phyloP scores from a whole-genome alignment of 1,284 basidiomycete species.

The Trichosporon sp. region DNA sequence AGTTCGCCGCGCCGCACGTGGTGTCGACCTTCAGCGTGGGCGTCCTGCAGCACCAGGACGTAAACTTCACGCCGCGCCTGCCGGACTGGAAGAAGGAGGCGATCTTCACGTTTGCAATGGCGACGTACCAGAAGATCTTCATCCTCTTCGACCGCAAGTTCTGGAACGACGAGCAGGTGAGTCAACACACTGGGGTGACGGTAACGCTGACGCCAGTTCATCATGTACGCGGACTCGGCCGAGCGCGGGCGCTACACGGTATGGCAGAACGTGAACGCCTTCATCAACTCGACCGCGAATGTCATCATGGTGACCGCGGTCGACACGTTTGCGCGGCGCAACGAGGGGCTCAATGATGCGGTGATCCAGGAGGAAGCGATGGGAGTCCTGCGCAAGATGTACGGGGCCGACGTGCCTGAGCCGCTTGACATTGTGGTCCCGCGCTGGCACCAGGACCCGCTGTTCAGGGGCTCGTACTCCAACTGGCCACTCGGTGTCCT shows the following conservation, averaged over 20 bases:
- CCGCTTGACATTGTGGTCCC: slow-evolving; percentile 59
- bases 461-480: slow-evolving; percentile 63
- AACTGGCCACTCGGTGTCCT: slow-evolving; percentile 57
- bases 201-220: slow-evolving; percentile 52
- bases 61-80: slow-evolving; percentile 57
- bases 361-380: slow-evolving; percentile 58
- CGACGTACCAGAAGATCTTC: slow-evolving; percentile 67
- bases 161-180: slow-evolving; percentile 65
- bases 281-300: slow-evolving; percentile 54
- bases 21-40: slow-evolving; percentile 61
- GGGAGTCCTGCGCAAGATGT: slow-evolving; percentile 58
- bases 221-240: slow-evolving; percentile 58
- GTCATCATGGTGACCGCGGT: slow-evolving; percentile 64
- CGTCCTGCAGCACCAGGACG: slow-evolving; percentile 59
- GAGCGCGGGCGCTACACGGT: slow-evolving; percentile 63
- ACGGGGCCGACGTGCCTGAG: slow-evolving; percentile 54
- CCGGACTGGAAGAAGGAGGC: slow-evolving; percentile 65
- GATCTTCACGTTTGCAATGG: slow-evolving; percentile 63
- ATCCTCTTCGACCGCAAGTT: slow-evolving; percentile 62
- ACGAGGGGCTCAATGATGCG: slow-evolving; percentile 56
- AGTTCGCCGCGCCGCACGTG: slow-evolving; percentile 56
- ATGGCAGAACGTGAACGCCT: slow-evolving; percentile 67
- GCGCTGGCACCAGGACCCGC: slow-evolving; percentile 57
- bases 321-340: slow-evolving; percentile 53
- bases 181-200: neutral